phyloP scores from a whole-genome alignment of 805 yeast species.

The Cyberlindnera samutprakarnensis region DNA sequence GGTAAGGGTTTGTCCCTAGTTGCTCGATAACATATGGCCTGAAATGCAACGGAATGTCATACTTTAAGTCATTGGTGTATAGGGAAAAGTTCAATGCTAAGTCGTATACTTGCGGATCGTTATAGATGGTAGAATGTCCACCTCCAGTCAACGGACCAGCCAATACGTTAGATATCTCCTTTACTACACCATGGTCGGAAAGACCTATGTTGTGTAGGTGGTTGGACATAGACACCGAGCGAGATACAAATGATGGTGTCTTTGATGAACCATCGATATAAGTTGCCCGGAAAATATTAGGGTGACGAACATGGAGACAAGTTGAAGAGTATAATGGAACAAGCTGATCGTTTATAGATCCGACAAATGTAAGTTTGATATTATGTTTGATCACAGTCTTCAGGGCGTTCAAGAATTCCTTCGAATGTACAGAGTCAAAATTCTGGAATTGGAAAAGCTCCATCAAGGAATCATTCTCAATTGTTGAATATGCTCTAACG shows the following conservation, averaged over 20 bases:
- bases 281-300: conserved; percentile 83
- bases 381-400: conserved; percentile 58
- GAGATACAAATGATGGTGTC: conserved; percentile 72
- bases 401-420: conserved; percentile 60
- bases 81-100: conserved; percentile 67
- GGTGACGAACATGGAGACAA: conserved; percentile 78
- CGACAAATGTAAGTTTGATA: conserved; percentile 74
- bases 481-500: conserved; percentile 82
- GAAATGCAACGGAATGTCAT: conserved; percentile 29
- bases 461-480: conserved; percentile 78
- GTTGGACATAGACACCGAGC: conserved; percentile 67
- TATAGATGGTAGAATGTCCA: conserved; percentile 88
- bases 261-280: conserved; percentile 78
- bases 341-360: conserved; percentile 87
- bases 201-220: conserved; percentile 68
- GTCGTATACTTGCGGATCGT: conserved; percentile 78
- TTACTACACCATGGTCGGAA: conserved; percentile 79
- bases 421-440: conserved; percentile 62
- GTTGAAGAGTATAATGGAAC: conserved; percentile 89
- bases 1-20: conserved; percentile 72
- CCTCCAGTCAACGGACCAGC: conserved; percentile 94
- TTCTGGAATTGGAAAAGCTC: conserved; percentile 88
- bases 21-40: conserved; percentile 52
- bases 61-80: conserved; percentile 58
- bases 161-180: conserved; percentile 69